Conservation (phyloP, 257 asterid species). For the Oldenlandia corymbosa region DNA sequence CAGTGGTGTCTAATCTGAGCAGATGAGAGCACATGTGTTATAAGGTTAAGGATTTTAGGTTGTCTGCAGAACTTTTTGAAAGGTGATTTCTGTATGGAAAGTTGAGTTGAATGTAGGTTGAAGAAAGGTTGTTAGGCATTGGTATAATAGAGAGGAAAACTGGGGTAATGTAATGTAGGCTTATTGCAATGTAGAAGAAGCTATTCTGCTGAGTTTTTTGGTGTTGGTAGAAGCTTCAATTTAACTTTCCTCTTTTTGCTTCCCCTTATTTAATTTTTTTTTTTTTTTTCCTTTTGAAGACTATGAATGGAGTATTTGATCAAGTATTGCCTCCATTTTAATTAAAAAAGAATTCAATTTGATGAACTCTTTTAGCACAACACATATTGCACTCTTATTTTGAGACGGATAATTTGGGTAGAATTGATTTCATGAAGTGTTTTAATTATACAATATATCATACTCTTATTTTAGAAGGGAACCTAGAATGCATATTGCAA, state of each 20-base stretch:
- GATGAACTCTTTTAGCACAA: too few species aligned
- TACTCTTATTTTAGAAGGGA: too few species aligned
- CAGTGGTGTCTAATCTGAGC: conserved; percentile 10
- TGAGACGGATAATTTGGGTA: too few species aligned
- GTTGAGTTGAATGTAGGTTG: neutral
- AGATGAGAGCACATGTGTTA: neutral
- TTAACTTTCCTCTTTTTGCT: neutral
- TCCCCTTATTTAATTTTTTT: neutral
- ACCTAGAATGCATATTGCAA: too few species aligned
- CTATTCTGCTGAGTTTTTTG: conserved; percentile 7
- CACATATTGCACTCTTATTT: too few species aligned
- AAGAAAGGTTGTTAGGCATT: neutral
- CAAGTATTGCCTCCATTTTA: too few species aligned
- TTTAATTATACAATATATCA: too few species aligned
- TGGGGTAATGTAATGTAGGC: conserved; percentile 4
- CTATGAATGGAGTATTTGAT: neutral
- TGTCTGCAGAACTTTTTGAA: neutral
- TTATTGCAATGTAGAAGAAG: conserved; percentile 11
- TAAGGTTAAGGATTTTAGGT: neutral
- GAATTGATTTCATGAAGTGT: too few species aligned
- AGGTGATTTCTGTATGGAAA: neutral
- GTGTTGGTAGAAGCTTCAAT: conserved; percentile 10
- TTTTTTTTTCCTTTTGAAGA: neutral
- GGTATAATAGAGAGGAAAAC: conserved; percentile 19
- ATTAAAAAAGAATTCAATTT: too few species aligned